Conservation (phyloP, 2,329 filamentous ascomycete species). For the Cercospora brassicicola region DNA sequence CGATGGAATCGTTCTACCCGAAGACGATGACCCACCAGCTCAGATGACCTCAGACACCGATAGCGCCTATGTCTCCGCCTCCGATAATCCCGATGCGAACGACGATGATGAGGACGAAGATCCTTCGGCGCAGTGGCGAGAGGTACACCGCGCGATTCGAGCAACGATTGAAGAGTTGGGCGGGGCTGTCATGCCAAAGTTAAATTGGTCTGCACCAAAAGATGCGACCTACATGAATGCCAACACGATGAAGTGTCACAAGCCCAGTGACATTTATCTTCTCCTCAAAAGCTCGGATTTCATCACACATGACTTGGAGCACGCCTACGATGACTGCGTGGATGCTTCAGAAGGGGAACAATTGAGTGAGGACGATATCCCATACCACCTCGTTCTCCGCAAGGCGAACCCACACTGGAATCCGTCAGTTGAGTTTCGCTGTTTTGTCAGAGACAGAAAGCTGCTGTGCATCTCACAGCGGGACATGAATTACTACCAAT, state of each 20-base stretch:
- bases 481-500: conserved; percentile 87
- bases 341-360: conserved; percentile 38
- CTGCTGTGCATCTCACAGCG: conserved; percentile 84
- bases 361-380: conserved; percentile 50
- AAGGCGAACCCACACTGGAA: conserved; percentile 81
- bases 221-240: conserved; percentile 88
- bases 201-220: conserved; percentile 97
- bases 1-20: conserved; percentile 86
- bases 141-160: conserved; percentile 75
- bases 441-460: conserved; percentile 81
- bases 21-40: conserved; percentile 54
- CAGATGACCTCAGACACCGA: conserved; percentile 48
- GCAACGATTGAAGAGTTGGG: conserved; percentile 76
- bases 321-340: conserved; percentile 78
- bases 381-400: conserved; percentile 79
- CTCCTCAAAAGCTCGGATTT: conserved; percentile 94
- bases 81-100: conserved; percentile 43
- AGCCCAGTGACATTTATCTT: conserved; percentile 87
- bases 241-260: conserved; percentile 89
- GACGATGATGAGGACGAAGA: conserved; percentile 61
- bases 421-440: conserved; percentile 89
- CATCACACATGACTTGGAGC: conserved; percentile 87
- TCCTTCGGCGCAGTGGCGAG: conserved; percentile 63
- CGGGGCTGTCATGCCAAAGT: conserved; percentile 83
- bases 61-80: conserved; percentile 53